Evolutionary conservation across 768 basidiomycete species (phyloP).

Genomic region (Boletellus sp.): DNA sequence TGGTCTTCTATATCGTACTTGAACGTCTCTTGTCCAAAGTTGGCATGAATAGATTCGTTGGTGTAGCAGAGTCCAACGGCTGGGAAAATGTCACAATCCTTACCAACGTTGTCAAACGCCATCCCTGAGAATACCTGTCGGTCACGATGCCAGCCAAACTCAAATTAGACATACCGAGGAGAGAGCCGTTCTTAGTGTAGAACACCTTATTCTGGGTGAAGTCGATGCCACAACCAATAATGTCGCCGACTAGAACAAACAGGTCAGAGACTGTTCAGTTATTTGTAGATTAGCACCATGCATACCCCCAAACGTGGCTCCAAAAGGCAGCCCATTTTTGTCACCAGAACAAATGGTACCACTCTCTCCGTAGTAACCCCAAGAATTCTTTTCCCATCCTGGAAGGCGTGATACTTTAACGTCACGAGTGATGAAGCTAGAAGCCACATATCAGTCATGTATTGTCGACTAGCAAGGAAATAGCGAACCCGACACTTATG

Average conservation of each 20-base stretch:
- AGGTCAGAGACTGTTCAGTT: neutral
- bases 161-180: constrained; percentile 47
- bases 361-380: constrained; percentile 94
- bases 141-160: constrained; percentile 7
- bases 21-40: constrained; percentile 87
- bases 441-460: constrained; percentile 11
- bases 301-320: constrained; percentile 78
- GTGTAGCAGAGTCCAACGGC: constrained; percentile 84
- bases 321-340: constrained; percentile 67
- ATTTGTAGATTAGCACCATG: constrained; percentile 7
- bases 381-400: constrained; percentile 81
- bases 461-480: neutral
- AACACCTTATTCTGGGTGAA: constrained; percentile 78
- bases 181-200: constrained; percentile 83
- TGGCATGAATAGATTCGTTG: constrained; percentile 75
- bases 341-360: constrained; percentile 75
- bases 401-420: constrained; percentile 74
- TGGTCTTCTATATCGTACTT: constrained; percentile 87
- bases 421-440: constrained; percentile 63
- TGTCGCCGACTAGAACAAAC: constrained; percentile 63
- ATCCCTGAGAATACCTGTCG: constrained; percentile 40
- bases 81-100: constrained; percentile 68
- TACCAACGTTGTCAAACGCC: constrained; percentile 71
- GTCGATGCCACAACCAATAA: constrained; percentile 91
- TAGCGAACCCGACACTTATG: constrained; percentile 73